Base-by-base conservation (phyloP, 345 rosid genomes). In the Zanthoxylum bungeanum region DNA sequence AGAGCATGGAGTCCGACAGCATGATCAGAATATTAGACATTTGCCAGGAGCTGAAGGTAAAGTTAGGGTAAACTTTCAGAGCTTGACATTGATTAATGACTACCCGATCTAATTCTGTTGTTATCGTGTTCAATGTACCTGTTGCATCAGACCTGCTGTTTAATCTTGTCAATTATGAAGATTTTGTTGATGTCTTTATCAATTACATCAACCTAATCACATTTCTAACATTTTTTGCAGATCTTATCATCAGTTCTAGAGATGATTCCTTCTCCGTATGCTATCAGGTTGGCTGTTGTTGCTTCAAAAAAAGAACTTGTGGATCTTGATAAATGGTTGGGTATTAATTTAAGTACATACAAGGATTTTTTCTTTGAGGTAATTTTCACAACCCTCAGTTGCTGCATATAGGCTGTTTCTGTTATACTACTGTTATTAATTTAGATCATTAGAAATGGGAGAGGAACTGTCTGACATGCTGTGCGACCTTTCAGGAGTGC, bases 321-420 rank as follows among this genome's bases (percentile, higher is more conserved):
- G 68, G 97, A 90, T 80, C 85, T 95, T 70, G 99, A 95, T 71
- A 84, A 81, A 76, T 95, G 99, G 99, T 82, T 92, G 83, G 75
- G 69, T 77, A 72, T 55, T 80, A 85, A 88, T 78, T 75, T 92
- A 69, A 76, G 69, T 75, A 72, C 75, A 68, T 83, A 83, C 76
- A 95, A 90, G 77, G 93, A 86, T 77, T 63, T 74, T 64, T 92
- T 92, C 82, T 90, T 89, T 37, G 96, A 89, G 98, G 99, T 94
- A 83, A 71, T 60, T 65, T 50, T 9, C 25, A 25, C 64, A 66
- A 37, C 33, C n/a, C 50, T 19, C 16, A 14, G 66, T 36, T 71
- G 22, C 39, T 10, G 2, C 9, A 9, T 60, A 2, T 50, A 1
- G 31, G 19, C 28, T 7, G 33, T 60, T 60, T 17, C 42, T 25